A percentile compares a stretch with the other conserved stretches of the same genome.
Conservation (phyloP, 768 basidiomycete species). For the Leucocoprinus sp. region DNA sequence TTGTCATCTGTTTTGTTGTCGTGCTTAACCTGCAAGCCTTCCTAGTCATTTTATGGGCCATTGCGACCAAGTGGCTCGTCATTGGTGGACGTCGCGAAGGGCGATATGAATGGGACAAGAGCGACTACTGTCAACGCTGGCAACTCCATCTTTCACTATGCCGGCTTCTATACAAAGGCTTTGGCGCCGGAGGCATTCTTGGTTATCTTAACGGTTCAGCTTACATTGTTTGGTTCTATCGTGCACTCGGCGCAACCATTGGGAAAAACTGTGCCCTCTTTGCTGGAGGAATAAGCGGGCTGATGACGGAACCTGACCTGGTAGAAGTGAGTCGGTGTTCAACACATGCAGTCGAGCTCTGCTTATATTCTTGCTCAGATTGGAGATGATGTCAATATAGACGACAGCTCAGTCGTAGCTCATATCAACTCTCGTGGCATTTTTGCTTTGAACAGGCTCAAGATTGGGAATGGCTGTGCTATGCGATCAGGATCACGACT, state of each 20-base stretch:
- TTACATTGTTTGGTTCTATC: conserved; percentile 38
- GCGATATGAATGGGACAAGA: conserved; percentile 36
- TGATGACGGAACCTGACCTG: conserved; percentile 42
- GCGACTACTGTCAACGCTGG: conserved; percentile 42
- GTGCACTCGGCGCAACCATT: conserved; percentile 35
- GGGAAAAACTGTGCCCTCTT: conserved; percentile 34
- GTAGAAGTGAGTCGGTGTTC: conserved; percentile 23
- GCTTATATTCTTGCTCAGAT: conserved; percentile 19
- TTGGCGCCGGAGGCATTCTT: conserved; percentile 34
- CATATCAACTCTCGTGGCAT: conserved; percentile 40
- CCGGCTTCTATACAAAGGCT: conserved; percentile 30
- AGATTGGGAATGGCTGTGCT: conserved; percentile 33
- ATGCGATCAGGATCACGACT: conserved; percentile 38
- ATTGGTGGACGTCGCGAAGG: conserved; percentile 33
- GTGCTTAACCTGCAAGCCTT: conserved; percentile 30
- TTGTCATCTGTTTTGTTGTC: conserved; percentile 30
- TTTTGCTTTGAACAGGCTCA: conserved; percentile 34
- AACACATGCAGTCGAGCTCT: not conserved
- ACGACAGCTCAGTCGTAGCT: conserved; percentile 39
- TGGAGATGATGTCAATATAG: conserved; percentile 34
- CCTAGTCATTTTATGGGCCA: conserved; percentile 31
- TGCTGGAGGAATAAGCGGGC: conserved; percentile 30
- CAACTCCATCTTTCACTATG: conserved; percentile 35
- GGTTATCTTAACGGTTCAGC: conserved; percentile 31
- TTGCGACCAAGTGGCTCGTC: conserved; percentile 34